Evolutionary conservation across 1,284 basidiomycete genomes (phyloP), one percentile per base, ranked within the genome.

Genomic region (Apiotrichum akiyoshidainum): DNA sequence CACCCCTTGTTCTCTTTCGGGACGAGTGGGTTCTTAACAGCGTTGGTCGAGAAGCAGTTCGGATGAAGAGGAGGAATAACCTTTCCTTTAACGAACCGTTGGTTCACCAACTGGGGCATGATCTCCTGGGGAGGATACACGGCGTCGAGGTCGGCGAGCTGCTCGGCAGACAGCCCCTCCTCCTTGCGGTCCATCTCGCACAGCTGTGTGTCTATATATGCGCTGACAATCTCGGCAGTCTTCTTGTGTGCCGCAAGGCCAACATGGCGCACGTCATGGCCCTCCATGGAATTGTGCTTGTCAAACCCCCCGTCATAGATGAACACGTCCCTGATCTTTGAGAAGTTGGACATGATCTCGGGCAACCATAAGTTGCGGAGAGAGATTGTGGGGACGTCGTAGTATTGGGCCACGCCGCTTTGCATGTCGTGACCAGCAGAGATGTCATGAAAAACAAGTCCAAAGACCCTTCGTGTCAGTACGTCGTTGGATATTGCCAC

Each of bases 341-440:
- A 57, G 26, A 53, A 51, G 52, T 72, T 66, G 8, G 10, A 5
- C 9, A 62, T 44, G 7, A 68, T 57, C 3, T 61, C 48, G 5
- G 63, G 71, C 17, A 72, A 60, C 19, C 70, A 34, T 3, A 65
- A 63, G 53, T 74, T 73, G 49, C 73, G 68, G 26, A 70, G 46
- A 13, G 70, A 70, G 6, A 77, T 40, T 11, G 63, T 67, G 0
- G 75, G 75, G 13, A 72, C 58, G 54, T 77, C 75, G 61, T 77
- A 77, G 58, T 57, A 74, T 45, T 73, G 69, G 2, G 68, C 59
- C 8, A 71, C 46, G 53, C 72, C 73, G 40, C 62, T 45, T 55
- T 74, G 70, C 65, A 73, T 33, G 49, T 73, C 72, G 13, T 69
- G 72, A n/a, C 70, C 72, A 47, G 65, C 67, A 9, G 63, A 62